Percentiles rank a stretch among this genome's conserved stretches.
These are phyloP conservation scores for Pythium volutum DNA, from an alignment of 352 stramenopile species.

Conservation along the genomic window DNA sequence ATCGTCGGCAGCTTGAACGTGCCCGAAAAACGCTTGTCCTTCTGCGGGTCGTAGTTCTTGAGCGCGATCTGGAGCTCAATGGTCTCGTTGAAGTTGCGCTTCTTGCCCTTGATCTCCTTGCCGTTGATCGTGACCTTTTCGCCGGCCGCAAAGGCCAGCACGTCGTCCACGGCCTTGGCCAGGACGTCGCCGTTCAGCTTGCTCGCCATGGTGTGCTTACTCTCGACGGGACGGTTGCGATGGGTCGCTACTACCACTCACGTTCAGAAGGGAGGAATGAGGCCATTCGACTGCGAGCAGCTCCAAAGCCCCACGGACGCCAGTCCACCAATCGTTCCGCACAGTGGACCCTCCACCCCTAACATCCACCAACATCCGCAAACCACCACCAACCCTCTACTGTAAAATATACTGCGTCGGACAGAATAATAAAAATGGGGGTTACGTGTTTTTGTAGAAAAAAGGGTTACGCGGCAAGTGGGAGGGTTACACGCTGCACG, in stretches of 20 bases:
- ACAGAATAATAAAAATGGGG: slow-evolving; percentile 14
- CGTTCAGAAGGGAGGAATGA: slow-evolving; percentile 80
- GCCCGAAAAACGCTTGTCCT: slow-evolving; percentile 99
- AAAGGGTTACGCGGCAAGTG: neutral
- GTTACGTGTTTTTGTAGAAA: too few species aligned
- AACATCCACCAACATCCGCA: slow-evolving; percentile 9
- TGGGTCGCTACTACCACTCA: slow-evolving; percentile 63
- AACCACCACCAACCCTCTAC: neutral
- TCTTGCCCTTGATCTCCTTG: slow-evolving; percentile 97
- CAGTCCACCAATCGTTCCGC: slow-evolving; percentile 28
- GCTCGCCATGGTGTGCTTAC: slow-evolving; percentile 63
- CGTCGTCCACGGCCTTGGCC: slow-evolving; percentile 94
- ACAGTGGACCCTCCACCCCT: slow-evolving; percentile 18
- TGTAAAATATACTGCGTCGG: neutral
- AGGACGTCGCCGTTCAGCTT: slow-evolving; percentile 98
- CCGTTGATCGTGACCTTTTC: slow-evolving; percentile 92
- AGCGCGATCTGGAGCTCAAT: slow-evolving; percentile 98
- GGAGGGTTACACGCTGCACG: slow-evolving; percentile 2
- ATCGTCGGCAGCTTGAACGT: slow-evolving; percentile 98
- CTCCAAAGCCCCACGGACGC: neutral
- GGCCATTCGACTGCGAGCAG: neutral
- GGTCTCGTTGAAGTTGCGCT: slow-evolving; percentile 99
- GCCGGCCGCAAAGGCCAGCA: slow-evolving; percentile 94
- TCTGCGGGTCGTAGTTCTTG: slow-evolving; percentile 99
- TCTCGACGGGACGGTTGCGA: slow-evolving; percentile 24